Evolutionary conservation across 2,329 filamentous ascomycete genomes (phyloP), one percentile per base, ranked within the genome.

Genomic region (Paraphoma sp.): DNA sequence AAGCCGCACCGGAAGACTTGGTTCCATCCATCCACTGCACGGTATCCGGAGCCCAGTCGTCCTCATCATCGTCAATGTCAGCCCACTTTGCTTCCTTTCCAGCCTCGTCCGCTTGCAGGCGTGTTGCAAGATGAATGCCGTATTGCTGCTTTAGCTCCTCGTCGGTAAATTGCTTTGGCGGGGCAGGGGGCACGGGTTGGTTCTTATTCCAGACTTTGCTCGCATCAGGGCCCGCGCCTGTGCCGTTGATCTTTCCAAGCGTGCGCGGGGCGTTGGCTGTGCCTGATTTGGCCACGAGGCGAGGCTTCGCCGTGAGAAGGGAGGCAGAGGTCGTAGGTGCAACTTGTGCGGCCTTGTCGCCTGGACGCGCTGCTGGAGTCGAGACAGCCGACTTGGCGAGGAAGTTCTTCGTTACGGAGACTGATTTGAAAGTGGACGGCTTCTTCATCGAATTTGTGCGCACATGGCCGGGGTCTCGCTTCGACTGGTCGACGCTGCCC

Each of bases 1-100:
- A 80, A 59, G 87, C 84, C 14, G 89, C 86, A 14, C 93, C 81
- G 6, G 88, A 91, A 33, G 90, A 90, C 76, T 94, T 94, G 47
- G 91, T 95, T 51, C 91, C 91, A 75, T 96, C 92, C 71, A 90
- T 91, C 92, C 92, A 96, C 56, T 91, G 91, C 63, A 95, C 92
- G 50, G 89, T 87, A 62, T 95, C 91, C 1, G 91, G 91, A 12
- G 88, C 89, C 90, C 91, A 94, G 69, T 94, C 91, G 38, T 95
- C 92, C 68, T 93, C 90, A 62, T 95, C 91, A 55, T 95, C 92
- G 59, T 95, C 92, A 57, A 94, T 93, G 70, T 96, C 92, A 23
- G 91, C 92, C 92, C 92, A 96, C 73, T 93, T 94, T 31, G 89
- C 87, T 67, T 93, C 89, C 56, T 90, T 90, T 55, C 86, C 86